Base-by-base conservation (phyloP, 441 rosid genomes). In the Gossypium trilobum region DNA sequence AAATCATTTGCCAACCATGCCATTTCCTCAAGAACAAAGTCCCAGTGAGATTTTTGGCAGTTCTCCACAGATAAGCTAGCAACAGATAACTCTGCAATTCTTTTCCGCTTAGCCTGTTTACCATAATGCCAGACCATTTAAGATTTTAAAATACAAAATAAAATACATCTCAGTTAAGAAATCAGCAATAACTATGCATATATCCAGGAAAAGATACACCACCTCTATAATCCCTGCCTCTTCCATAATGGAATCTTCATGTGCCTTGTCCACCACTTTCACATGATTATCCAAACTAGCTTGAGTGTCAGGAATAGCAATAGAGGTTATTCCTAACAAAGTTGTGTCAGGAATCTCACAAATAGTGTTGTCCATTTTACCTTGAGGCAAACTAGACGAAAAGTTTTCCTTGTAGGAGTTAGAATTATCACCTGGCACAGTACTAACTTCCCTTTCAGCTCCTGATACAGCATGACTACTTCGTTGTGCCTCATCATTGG, bases 11-110 rank as follows among this genome's bases (percentile, higher is more conserved):
- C 99, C 84, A 96, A 76, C 99, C 98, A 96, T 74, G 88, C 81
- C 96, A 96, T 91, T 83, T 96, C 99, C 93, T 96, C 97, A 16
- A 96, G 96, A 79, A 96, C 97, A 84, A 88, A 96, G 81, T 92
- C 96, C 99, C 99, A 96, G 33, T 90, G 97, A 80, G 85, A 83
- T 79, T 80, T 91, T 68, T 73, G 80, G 67, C 80, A 83, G 73
- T 52, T 78, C 80, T 89, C 96, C 75, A 73, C 65, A 8, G 85
- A 80, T 29, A 80, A 73, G 5, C 80, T 77, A 81, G 84, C 83
- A 79, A 82, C 79, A 81, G 92, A 91, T 80, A 91, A 87, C 81
- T 93, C 95, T 14, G 92, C 88, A 84, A 91, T 89, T 80, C 97
- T 89, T 82, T 87, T 90, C 72, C 81, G 86, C 82, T 91, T 91